Evolutionary conservation across 768 basidiomycete species (phyloP), one percentile per base, ranked within the genome.

Genomic region (Rhizopogon roseolus): DNA sequence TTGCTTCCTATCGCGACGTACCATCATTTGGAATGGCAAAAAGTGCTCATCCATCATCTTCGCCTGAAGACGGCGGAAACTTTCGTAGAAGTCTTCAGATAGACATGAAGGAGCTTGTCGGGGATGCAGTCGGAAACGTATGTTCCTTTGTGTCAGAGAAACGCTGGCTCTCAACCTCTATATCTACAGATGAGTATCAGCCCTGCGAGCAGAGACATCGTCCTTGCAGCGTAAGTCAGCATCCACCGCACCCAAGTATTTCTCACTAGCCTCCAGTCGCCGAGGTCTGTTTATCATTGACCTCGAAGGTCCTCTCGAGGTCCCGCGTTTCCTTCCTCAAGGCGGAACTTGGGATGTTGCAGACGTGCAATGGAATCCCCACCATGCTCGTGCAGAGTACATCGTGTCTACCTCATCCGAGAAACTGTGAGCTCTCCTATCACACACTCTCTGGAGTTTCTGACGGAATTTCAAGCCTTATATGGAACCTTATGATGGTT

Each of bases 291-390:
- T 90, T 66, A 93, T 98, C 54, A 90, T 99, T 56, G 97, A 98
- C 74, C 78, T 99, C 14, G 86, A 93, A 56, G 81, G 88, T 11
- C 92, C 93, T 1, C 76, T 90, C 16, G 85, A 90, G 57, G 80
- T 93, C 0, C 97, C 97, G 22, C 81, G 96, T 11, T 98, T 96
- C 65, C 79, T 99, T 8, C 96, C 96, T 13, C 95, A 99, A 71
- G 93, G 93, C 2, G 95, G 94, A 1, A 92, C 90, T 5, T 98
- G 94, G 93, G 91, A 96, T 61, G 93, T 97, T 10, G 89, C 90
- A 0, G 90, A 94, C 62, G 89, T 93, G 0, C 90, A 92, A 59
- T 95, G 92, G 93, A 93, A 93, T 57, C 93, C 93, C 0, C 93
- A 94, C 61, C 79, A 77, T 2, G 74, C 78, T 34, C 79, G 84